Conservation (phyloP, 192 early-diverging fungal species). For the Backusella tuberculispora region DNA sequence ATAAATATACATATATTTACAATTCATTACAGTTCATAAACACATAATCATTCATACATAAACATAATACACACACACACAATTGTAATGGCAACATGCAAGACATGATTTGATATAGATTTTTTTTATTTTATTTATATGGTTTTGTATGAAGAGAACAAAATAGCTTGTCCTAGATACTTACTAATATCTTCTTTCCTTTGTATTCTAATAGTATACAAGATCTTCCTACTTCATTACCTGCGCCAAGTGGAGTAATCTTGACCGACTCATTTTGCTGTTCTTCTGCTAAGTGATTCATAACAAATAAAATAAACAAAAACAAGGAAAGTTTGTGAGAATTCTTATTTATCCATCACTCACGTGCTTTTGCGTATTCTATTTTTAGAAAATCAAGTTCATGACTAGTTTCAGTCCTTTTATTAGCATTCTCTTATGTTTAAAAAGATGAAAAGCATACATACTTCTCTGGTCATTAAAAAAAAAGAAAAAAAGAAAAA, state of each 20-base stretch:
- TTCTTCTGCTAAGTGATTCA: background rate
- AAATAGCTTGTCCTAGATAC: background rate
- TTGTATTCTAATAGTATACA: constrained; percentile 95
- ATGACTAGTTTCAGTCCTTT: no score
- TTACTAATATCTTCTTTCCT: constrained; percentile 91
- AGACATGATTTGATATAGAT: no score
- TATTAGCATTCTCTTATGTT: no score
- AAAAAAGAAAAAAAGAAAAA: no score
- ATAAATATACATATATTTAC: background rate
- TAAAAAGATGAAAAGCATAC: no score
- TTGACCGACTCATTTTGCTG: constrained; percentile 75
- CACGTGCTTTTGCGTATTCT: background rate
- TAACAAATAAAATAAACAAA: background rate
- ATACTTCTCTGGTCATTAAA: no score
- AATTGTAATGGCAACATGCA: background rate
- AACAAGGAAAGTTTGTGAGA: background rate
- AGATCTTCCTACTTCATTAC: constrained; percentile 95
- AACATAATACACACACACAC: background rate
- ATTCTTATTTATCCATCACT: no score
- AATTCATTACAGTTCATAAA: background rate
- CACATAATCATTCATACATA: background rate
- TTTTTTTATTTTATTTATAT: background rate
- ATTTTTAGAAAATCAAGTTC: background rate
- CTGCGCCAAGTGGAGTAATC: constrained; percentile 93
- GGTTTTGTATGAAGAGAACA: background rate